Base-by-base conservation (phyloP, 2,329 filamentous ascomycete genomes). In the Sclerotinia nivalis region DNA sequence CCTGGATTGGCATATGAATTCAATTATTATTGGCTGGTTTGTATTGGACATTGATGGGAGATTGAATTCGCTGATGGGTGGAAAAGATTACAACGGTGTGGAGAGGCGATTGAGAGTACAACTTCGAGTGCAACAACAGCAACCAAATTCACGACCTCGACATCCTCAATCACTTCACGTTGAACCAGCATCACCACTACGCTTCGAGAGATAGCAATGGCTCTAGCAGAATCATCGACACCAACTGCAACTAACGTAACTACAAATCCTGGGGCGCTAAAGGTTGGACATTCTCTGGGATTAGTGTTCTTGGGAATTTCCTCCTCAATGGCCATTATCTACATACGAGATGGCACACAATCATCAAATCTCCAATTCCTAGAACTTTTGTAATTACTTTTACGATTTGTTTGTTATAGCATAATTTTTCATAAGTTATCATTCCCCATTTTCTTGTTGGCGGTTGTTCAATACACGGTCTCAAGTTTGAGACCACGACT, bases 1-100 rank as follows among this genome's bases (percentile, higher is more conserved):
- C 75, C 75, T 18, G 78, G 73, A 50, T 78, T 76, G 3, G 71
- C 69, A 9, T 77, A 78, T 65, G 68, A 25, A 40, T 79, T 79
- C 55, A 40, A n/a, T 31, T 71, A 73, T 55, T 76, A 77, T 56
- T 70, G 73, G 47, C 72, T 79, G 22, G 56, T 50, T 22, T 71
- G 59, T 22, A 71, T 72, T 43, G 74, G 74, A 1, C 65, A 70
- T 47, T 79, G 72, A 66, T 79, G 77, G 77, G 71, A 74, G 59
- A 69, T 68, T 4, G 73, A 72, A 4, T 79, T 73, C 71, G 70
- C 72, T 1, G 70, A 72, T 54, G 77, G 78, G 28, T 78, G 75
- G 75, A 66, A 75, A 31, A 75, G 49, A 25, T 25, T 69, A 25
- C 56, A 69, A 40, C 50, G 59, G 6, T 72, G 71, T 65, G 67